Percentiles rank a stretch among this genome's conserved stretches.
These are phyloP conservation scores for Emmonsiellopsis sp. DNA, from an alignment of 2,329 filamentous ascomycete species.

Conservation along the genomic window DNA sequence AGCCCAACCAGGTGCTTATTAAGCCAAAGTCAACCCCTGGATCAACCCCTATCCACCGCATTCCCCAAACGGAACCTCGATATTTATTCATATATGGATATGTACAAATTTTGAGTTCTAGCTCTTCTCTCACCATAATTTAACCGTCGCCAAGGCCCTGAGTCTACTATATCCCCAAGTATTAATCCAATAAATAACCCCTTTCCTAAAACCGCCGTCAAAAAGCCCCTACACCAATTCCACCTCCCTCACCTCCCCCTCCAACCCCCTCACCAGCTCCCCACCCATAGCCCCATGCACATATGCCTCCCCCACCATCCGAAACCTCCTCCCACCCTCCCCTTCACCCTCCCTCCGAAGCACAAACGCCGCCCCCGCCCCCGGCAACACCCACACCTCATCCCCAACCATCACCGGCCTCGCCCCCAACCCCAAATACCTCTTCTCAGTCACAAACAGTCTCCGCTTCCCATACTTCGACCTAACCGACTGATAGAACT, in stretches of 20 bases:
- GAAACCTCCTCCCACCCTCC: neutral
- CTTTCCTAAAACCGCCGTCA: too few relatives aligned
- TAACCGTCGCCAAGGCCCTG: too few relatives aligned
- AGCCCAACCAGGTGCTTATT: neutral
- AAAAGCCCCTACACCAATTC: neutral
- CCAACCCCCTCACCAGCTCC: constrained; percentile 4
- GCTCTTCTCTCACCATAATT: too few relatives aligned
- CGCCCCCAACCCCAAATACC: constrained; percentile 8
- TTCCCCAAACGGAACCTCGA: neutral
- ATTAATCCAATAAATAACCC: too few relatives aligned
- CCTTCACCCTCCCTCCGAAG: constrained; percentile 1
- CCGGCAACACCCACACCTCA: constrained; percentile 10
- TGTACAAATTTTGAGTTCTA: too few relatives aligned
- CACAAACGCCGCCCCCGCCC: constrained; percentile 8
- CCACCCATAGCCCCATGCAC: constrained; percentile 12
- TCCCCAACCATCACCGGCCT: constrained; percentile 5
- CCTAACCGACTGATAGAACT: constrained; percentile 2
- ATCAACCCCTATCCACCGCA: neutral
- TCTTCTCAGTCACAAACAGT: constrained; percentile 8
- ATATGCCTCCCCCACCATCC: constrained; percentile 12
- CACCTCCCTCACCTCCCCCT: neutral
- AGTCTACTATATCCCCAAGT: too few relatives aligned
- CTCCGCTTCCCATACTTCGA: constrained; percentile 5
- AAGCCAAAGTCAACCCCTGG: neutral
- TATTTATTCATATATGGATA: too few relatives aligned